Conservation (phyloP, 2,329 filamentous ascomycete genomes). For the Hymenoscyphus albidus region DNA sequence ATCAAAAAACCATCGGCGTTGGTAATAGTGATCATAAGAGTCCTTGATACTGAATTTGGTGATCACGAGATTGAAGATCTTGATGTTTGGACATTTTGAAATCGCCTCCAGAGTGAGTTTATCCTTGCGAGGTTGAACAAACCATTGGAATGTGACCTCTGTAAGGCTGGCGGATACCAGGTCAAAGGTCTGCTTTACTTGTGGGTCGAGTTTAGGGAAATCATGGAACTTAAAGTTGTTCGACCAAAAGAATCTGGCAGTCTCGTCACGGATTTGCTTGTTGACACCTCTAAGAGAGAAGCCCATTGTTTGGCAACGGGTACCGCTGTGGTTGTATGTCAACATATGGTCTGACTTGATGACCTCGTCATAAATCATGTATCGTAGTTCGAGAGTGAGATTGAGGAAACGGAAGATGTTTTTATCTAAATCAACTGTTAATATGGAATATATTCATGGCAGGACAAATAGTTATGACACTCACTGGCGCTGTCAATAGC, state of each 20-base stretch:
- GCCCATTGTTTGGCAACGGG: neutral
- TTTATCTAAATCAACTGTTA: neutral
- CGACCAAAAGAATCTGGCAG: constrained; percentile 18
- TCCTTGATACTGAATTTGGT: constrained; percentile 3
- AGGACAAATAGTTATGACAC: neutral
- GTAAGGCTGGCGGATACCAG: constrained; percentile 9
- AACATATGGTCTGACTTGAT: neutral
- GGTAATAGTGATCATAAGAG: neutral
- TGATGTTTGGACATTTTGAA: constrained; percentile 10
- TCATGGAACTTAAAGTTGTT: constrained; percentile 18
- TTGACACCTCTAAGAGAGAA: constrained; percentile 19
- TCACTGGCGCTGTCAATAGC: constrained; percentile 5
- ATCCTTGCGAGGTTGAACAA: constrained; percentile 9
- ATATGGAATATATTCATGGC: neutral
- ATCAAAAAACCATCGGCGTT: constrained; percentile 9
- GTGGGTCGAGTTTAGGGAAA: neutral
- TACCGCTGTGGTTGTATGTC: neutral
- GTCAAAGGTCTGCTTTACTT: neutral
- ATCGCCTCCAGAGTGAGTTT: constrained; percentile 4
- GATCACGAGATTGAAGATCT: constrained; percentile 12
- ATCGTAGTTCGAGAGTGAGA: constrained; percentile 4
- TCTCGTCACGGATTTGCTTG: constrained; percentile 18
- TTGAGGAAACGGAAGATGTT: constrained; percentile 7
- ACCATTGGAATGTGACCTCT: constrained; percentile 20
- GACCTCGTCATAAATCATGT: neutral